A percentile compares a stretch with the other conserved stretches of the same genome.
phyloP scores from a whole-genome alignment of 805 yeast species.

The Candida cerambycidarum region DNA sequence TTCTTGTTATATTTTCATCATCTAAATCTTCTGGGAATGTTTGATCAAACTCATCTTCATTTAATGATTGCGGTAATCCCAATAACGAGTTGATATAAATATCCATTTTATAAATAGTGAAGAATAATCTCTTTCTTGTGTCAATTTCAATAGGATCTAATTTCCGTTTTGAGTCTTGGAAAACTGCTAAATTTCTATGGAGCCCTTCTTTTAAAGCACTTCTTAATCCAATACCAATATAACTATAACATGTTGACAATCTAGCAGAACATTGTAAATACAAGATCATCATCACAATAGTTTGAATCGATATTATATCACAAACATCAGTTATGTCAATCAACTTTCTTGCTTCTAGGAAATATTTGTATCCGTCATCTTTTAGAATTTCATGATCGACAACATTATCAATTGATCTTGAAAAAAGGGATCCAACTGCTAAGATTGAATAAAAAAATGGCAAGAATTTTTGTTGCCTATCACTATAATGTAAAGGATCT shows the following conservation, averaged over 20 bases:
- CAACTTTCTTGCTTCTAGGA: slow-evolving; percentile 74
- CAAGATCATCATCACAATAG: slow-evolving; percentile 81
- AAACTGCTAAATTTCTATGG: slow-evolving; percentile 62
- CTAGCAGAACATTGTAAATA: slow-evolving; percentile 88
- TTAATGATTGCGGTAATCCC: slow-evolving; percentile 78
- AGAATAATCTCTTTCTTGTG: slow-evolving; percentile 79
- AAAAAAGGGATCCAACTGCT: slow-evolving; percentile 83
- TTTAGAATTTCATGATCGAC: slow-evolving; percentile 44
- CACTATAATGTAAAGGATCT: slow-evolving; percentile 69
- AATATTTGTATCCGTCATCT: slow-evolving; percentile 79
- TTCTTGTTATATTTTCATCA: slow-evolving; percentile 78
- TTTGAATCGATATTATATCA: slow-evolving; percentile 78
- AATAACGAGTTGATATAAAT: slow-evolving; percentile 83
- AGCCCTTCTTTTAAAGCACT: slow-evolving; percentile 81
- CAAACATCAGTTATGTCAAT: slow-evolving; percentile 83
- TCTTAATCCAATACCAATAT: slow-evolving; percentile 83
- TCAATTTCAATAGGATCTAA: slow-evolving; percentile 78
- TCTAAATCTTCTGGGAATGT: slow-evolving; percentile 82
- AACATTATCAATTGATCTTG: slow-evolving; percentile 36
- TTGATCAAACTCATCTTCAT: slow-evolving; percentile 82
- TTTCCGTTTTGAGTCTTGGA: slow-evolving; percentile 48
- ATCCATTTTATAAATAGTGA: slow-evolving; percentile 90
- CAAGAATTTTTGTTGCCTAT: slow-evolving; percentile 69
- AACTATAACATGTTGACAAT: slow-evolving; percentile 82
- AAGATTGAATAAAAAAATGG: slow-evolving; percentile 84